phyloP scores from a whole-genome alignment of 2,329 filamentous ascomycete genomes.

The Malbranchea zuffiana region DNA sequence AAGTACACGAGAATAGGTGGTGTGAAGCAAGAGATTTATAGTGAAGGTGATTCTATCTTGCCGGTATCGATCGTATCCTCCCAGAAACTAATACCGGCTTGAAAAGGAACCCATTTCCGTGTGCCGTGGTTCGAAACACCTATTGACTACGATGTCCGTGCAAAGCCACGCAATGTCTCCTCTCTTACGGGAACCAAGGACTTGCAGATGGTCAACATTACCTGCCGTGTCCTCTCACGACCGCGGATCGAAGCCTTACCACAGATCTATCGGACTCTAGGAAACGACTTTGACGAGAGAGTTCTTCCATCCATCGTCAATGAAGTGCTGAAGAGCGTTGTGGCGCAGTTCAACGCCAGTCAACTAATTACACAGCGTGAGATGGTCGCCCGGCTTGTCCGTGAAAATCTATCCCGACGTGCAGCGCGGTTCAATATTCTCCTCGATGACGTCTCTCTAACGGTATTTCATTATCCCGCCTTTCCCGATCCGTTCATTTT shows the following conservation, averaged over 20 bases:
- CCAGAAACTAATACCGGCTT: slow-evolving; percentile 5
- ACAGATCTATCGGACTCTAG: slow-evolving; percentile 93
- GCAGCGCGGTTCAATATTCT: slow-evolving; percentile 96
- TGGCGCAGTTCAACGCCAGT: slow-evolving; percentile 96
- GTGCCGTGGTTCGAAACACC: slow-evolving; percentile 97
- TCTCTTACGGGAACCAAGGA: slow-evolving; percentile 98
- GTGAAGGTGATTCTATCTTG: slow-evolving; percentile 55
- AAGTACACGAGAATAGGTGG: slow-evolving; percentile 90
- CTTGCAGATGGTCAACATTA: slow-evolving; percentile 99
- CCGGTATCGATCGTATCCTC: background rate
- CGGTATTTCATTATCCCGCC: slow-evolving; percentile 47
- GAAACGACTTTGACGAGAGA: slow-evolving; percentile 91
- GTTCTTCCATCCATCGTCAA: slow-evolving; percentile 97
- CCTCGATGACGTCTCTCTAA: slow-evolving; percentile 92
- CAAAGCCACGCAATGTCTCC: slow-evolving; percentile 90
- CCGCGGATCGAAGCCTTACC: slow-evolving; percentile 80
- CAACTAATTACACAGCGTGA: slow-evolving; percentile 99
- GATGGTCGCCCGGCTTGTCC: slow-evolving; percentile 80
- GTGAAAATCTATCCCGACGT: slow-evolving; percentile 82
- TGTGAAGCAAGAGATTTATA: slow-evolving; percentile 93
- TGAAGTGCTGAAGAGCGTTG: slow-evolving; percentile 95
- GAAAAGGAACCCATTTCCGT: slow-evolving; percentile 73
- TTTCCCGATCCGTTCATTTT: background rate
- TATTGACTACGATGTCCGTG: slow-evolving; percentile 93
- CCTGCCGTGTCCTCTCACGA: slow-evolving; percentile 92